phyloP scores from a whole-genome alignment of 2,329 filamentous ascomycete genomes.

The Xylariaceae sp. region DNA sequence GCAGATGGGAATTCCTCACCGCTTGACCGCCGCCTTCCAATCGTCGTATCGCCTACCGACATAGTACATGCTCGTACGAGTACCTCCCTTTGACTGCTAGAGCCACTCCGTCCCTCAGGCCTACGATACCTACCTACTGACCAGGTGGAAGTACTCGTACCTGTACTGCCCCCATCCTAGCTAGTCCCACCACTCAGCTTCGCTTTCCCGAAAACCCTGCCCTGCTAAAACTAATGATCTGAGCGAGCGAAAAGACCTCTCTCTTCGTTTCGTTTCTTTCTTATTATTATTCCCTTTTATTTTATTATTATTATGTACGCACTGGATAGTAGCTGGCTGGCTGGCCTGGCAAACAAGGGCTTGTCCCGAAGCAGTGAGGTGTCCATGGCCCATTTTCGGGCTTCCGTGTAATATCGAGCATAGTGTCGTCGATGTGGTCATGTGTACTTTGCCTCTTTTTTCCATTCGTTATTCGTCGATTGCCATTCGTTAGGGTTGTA shows the following conservation, averaged over 20 bases:
- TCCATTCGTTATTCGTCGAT: no score
- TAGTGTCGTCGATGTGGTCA: not conserved
- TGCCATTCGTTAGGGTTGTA: no score
- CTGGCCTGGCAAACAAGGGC: not conserved
- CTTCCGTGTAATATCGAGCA: not conserved
- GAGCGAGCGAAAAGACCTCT: not conserved
- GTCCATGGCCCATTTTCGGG: constrained; percentile 21
- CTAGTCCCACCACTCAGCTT: constrained; percentile 29
- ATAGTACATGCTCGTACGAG: not conserved
- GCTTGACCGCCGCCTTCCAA: constrained; percentile 28
- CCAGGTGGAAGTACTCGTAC: no score
- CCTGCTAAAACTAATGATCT: constrained; percentile 13
- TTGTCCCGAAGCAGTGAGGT: constrained; percentile 26
- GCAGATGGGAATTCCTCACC: constrained; percentile 29
- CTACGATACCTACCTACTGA: no score
- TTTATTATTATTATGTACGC: not conserved
- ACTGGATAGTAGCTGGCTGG: not conserved
- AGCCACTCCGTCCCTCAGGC: constrained; percentile 23
- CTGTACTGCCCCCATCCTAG: constrained; percentile 9
- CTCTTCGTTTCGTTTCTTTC: not conserved
- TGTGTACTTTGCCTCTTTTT: not conserved
- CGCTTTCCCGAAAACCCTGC: constrained; percentile 16
- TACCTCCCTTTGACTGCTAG: not conserved
- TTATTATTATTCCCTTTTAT: not conserved
- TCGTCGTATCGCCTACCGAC: constrained; percentile 19